Evolutionary conservation across 495 filamentous ascomycete genomes (phyloP), one percentile per base, ranked within the genome.

Genomic region (Astrothelium subdiscretum): DNA sequence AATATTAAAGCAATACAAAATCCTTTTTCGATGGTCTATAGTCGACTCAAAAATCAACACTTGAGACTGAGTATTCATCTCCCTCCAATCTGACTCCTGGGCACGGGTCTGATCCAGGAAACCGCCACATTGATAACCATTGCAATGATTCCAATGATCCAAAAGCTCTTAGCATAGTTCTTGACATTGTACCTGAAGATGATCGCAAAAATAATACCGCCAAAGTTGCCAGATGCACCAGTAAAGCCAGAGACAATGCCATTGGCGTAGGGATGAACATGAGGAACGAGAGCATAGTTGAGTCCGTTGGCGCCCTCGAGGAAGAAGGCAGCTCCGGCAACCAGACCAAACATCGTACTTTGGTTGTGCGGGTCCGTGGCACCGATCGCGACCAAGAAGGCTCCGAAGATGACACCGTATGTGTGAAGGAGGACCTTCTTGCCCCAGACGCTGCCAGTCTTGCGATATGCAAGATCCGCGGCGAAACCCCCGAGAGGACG

Each of bases 251-350:
- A 71, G 40, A 75, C 69, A 27, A 75, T 38, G 22, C 73, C 73
- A 60, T 75, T 75, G 38, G 73, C 73, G 38, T 71, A 66, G 2
- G 72, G 70, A 59, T 74, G 72, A 20, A 75, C 71, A 59, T 74
- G 70, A 10, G 73, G 73, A 32, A 75, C 73, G 0, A 75, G 64
- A 6, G 70, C 68, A 51, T 67, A 75, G 60, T 72, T 72, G 0
- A 70, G 60, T 4, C 73, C 73, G 57, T 75, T 75, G 0, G 68
- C 71, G 35, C 73, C 71, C 59, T 75, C 73, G 13, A 73, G 63
- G 66, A 75, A 75, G 62, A 75, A 69, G 11, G 69, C 72, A 24
- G 70, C 58, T 20, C 65, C 69, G 22, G 67, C 67, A 22, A 73
- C 64, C 13, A 74, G 70, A 12, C 72, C 66, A 38, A 71, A 68